Evolutionary conservation across 768 basidiomycete species (phyloP).

Genomic region (Amanita rubescens): DNA sequence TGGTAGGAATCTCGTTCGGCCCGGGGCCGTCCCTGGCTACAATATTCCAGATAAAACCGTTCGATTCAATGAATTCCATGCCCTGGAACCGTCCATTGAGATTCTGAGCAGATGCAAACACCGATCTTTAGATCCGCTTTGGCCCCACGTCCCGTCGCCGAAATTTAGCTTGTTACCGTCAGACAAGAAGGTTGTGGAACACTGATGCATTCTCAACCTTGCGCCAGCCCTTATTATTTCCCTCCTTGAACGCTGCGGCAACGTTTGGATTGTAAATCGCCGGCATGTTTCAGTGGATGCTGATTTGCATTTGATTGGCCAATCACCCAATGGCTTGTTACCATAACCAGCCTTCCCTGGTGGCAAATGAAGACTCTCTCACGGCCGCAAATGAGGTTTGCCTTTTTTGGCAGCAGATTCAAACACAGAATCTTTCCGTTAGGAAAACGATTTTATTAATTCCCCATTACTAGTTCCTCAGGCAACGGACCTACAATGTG

Average conservation of each 20-base stretch:
- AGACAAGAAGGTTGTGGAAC: slow-evolving; percentile 56
- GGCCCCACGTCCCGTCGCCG: not conserved
- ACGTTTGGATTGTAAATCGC: slow-evolving; percentile 63
- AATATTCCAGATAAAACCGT: too few species aligned
- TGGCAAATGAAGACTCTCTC: not conserved
- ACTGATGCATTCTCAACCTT: slow-evolving; percentile 78
- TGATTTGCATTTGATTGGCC: slow-evolving; percentile 65
- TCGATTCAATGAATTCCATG: too few species aligned
- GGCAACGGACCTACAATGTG: slow-evolving; percentile 60
- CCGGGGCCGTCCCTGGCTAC: too few species aligned
- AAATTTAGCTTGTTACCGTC: slow-evolving; percentile 35
- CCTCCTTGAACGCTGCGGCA: slow-evolving; percentile 25
- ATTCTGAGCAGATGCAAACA: not conserved
- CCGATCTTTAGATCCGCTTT: not conserved
- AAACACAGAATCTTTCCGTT: slow-evolving; percentile 57
- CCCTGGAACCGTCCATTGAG: too few species aligned
- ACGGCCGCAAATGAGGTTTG: slow-evolving; percentile 20
- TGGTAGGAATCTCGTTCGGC: too few species aligned
- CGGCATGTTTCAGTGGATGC: too few species aligned
- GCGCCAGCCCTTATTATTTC: slow-evolving; percentile 48
- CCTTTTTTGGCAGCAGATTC: slow-evolving; percentile 68
- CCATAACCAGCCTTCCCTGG: slow-evolving; percentile 63
- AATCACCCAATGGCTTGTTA: slow-evolving; percentile 44
- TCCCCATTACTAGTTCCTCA: slow-evolving; percentile 65
- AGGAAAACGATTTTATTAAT: slow-evolving; percentile 55